These are phyloP conservation scores for Parsonsia alboflavescens DNA, from an alignment of 257 asterid species.

Conservation along the genomic window DNA sequence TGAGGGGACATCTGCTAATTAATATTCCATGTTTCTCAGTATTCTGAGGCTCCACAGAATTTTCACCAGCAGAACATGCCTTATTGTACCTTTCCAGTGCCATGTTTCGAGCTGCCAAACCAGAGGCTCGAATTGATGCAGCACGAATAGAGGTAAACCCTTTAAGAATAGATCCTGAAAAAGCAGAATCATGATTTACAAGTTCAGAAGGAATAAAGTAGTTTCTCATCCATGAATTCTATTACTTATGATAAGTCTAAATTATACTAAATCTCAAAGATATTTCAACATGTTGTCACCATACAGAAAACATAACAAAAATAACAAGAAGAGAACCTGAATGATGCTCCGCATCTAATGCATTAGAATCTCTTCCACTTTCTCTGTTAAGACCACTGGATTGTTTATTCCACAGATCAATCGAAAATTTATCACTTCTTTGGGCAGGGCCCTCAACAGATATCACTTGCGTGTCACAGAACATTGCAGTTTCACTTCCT, in stretches of 20 bases:
- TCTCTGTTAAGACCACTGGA: slow-evolving; percentile 22
- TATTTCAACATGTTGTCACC: not conserved
- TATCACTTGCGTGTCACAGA: slow-evolving; percentile 43
- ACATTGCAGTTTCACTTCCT: slow-evolving; percentile 34
- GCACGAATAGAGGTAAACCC: slow-evolving; percentile 66
- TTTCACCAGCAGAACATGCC: slow-evolving; percentile 26
- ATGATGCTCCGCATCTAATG: slow-evolving; percentile 16
- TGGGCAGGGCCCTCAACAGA: slow-evolving; percentile 34
- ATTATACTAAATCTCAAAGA: not conserved
- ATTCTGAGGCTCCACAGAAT: slow-evolving; percentile 32
- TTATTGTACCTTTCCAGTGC: slow-evolving; percentile 29
- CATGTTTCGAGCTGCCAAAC: slow-evolving; percentile 57
- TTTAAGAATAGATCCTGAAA: slow-evolving; percentile 46
- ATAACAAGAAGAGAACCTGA: slow-evolving; percentile 29
- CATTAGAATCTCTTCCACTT: slow-evolving; percentile 20
- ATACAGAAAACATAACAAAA: not conserved
- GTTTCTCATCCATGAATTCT: not conserved
- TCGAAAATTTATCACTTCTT: slow-evolving; percentile 17
- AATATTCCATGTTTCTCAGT: slow-evolving; percentile 25
- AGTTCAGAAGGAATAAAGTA: not conserved
- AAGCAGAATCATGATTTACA: slow-evolving; percentile 14
- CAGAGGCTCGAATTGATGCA: slow-evolving; percentile 73
- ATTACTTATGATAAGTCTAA: not conserved
- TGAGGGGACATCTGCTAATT: slow-evolving; percentile 18
- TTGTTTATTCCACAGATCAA: slow-evolving; percentile 21